Evolutionary conservation across 306 rosid species (phyloP).

Genomic region (Citrullus colocynthis): DNA sequence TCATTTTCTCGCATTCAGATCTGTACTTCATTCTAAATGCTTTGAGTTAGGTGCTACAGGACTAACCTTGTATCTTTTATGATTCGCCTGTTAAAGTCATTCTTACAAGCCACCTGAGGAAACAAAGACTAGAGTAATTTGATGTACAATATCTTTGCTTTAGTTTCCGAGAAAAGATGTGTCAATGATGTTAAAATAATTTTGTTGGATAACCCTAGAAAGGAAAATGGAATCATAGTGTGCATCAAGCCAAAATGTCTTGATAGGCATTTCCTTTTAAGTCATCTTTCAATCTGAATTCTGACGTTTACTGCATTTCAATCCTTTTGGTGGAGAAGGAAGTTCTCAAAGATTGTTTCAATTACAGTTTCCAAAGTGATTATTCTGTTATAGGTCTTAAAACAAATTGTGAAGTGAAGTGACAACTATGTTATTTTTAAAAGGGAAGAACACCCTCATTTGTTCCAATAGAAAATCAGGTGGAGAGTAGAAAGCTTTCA

Average conservation of each 20-base stretch:
- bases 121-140: background rate
- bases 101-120: background rate
- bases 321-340: background rate
- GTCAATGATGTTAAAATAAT: background rate
- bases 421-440: background rate
- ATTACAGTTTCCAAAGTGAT: background rate
- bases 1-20: background rate
- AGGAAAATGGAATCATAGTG: background rate
- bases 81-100: background rate
- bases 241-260: background rate
- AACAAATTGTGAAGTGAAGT: background rate
- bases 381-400: background rate
- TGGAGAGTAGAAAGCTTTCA: background rate
- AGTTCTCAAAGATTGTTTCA: background rate
- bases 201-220: background rate
- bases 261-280: background rate
- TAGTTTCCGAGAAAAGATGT: background rate
- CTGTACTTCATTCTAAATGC: background rate
- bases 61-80: background rate
- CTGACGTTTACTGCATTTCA: background rate
- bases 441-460: background rate
- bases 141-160: background rate
- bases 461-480: background rate
- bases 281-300: background rate
- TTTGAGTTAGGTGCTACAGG: background rate